Evolutionary conservation across 495 filamentous ascomycete genomes (phyloP).

Genomic region (Penicillium alfredii): DNA sequence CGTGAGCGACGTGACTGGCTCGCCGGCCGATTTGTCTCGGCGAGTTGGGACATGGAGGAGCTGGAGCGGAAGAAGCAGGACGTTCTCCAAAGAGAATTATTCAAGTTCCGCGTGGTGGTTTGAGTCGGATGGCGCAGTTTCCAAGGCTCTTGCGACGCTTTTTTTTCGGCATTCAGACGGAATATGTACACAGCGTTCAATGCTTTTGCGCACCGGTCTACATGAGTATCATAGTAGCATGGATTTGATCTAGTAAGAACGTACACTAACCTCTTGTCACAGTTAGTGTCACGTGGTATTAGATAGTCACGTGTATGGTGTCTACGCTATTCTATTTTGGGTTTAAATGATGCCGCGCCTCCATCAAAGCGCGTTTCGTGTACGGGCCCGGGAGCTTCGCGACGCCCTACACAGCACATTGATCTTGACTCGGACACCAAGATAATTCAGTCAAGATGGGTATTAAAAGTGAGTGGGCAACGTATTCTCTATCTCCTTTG

Average conservation of each 20-base stretch:
- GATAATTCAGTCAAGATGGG: slow-evolving; percentile 56
- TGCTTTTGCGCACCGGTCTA: too few species aligned
- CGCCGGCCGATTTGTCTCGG: slow-evolving; percentile 40
- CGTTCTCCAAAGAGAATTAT: slow-evolving; percentile 13
- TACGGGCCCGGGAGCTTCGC: slow-evolving; percentile 5
- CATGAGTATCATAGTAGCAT: too few species aligned
- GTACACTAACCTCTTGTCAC: too few species aligned
- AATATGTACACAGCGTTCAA: too few species aligned
- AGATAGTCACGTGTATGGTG: slow-evolving; percentile 12
- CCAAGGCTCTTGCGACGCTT: too few species aligned
- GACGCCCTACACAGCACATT: background rate
- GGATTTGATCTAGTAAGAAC: too few species aligned
- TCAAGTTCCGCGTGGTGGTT: slow-evolving; percentile 7
- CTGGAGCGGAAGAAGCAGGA: slow-evolving; percentile 37
- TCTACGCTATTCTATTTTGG: slow-evolving; percentile 19
- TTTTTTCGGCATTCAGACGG: too few species aligned
- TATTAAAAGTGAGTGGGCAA: slow-evolving; percentile 73
- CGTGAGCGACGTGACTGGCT: slow-evolving; percentile 44
- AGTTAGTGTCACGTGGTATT: too few species aligned
- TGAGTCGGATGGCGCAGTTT: too few species aligned
- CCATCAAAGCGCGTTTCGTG: slow-evolving; percentile 26
- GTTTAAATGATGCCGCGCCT: slow-evolving; percentile 31
- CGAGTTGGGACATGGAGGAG: slow-evolving; percentile 43
- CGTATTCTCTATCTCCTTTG: background rate
- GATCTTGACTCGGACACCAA: background rate